Evolutionary conservation across 352 stramenopile species (phyloP).

Genomic region (Globisporangium parvum): DNA sequence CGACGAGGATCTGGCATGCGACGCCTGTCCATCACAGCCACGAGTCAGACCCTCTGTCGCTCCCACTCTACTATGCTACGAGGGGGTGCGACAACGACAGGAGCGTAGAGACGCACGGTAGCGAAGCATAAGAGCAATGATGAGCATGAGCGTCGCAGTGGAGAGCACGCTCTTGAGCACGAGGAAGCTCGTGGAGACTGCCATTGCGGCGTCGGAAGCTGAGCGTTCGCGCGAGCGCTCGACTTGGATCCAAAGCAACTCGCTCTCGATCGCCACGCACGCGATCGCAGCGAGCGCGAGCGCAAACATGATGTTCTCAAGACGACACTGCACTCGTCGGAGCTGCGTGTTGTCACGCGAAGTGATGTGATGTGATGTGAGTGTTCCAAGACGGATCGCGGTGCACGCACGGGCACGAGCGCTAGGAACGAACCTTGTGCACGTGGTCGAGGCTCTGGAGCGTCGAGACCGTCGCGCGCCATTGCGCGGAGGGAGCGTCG

Average conservation of each 20-base stretch:
- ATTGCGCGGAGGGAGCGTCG: not conserved
- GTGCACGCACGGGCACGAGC: too few species aligned
- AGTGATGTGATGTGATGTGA: too few species aligned
- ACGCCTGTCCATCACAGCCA: too few species aligned
- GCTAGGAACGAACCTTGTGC: slow-evolving; percentile 15
- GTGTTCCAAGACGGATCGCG: not conserved
- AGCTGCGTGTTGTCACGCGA: slow-evolving; percentile 13
- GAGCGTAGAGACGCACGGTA: slow-evolving; percentile 25
- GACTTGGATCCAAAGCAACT: slow-evolving; percentile 38
- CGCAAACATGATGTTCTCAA: slow-evolving; percentile 46
- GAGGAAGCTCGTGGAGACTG: slow-evolving; percentile 19
- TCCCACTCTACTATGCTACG: too few species aligned
- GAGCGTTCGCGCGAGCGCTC: slow-evolving; percentile 3
- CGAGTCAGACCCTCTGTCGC: too few species aligned
- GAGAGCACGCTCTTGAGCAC: slow-evolving; percentile 38
- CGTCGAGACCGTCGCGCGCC: slow-evolving; percentile 26
- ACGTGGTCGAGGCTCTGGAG: slow-evolving; percentile 32
- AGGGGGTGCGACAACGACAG: not conserved
- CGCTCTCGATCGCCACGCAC: slow-evolving; percentile 42
- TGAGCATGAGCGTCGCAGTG: slow-evolving; percentile 23
- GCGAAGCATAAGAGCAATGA: slow-evolving; percentile 29
- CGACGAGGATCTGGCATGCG: slow-evolving; percentile 33
- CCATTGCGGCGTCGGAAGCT: not conserved
- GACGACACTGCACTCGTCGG: slow-evolving; percentile 8
- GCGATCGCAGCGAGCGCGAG: slow-evolving; percentile 27